phyloP scores from a whole-genome alignment of 2,329 filamentous ascomycete genomes.

The Pyricularia sp. region DNA sequence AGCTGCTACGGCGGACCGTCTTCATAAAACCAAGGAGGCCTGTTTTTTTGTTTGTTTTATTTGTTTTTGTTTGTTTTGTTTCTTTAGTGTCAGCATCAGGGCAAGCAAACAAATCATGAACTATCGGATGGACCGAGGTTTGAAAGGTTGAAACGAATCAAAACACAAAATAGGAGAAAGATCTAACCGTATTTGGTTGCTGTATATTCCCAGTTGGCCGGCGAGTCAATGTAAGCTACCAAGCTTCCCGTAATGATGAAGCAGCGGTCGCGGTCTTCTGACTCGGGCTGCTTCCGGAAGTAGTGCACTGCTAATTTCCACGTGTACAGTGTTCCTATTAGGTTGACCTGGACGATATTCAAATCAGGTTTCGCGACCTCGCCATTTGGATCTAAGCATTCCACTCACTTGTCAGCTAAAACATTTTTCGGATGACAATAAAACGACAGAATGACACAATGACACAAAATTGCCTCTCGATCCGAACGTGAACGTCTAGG shows the following conservation, averaged over 20 bases:
- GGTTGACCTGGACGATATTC: neutral
- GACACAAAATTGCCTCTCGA: no score
- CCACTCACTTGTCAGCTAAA: neutral
- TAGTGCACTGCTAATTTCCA: constrained; percentile 32
- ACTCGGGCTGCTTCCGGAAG: constrained; percentile 26
- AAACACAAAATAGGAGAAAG: neutral
- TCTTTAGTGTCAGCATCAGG: neutral
- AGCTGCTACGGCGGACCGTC: constrained; percentile 21
- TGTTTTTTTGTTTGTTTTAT: neutral
- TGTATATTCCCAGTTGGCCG: constrained; percentile 27
- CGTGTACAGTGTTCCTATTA: constrained; percentile 19
- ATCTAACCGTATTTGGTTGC: constrained; percentile 28
- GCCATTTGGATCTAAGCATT: neutral
- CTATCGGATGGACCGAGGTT: neutral
- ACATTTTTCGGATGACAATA: no score
- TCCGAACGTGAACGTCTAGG: no score
- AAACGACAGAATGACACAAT: no score
- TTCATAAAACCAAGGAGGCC: constrained; percentile 23
- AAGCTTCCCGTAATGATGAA: constrained; percentile 36
- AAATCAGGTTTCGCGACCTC: neutral
- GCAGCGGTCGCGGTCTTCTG: constrained; percentile 26
- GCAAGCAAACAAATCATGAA: neutral
- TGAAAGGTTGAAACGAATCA: no score
- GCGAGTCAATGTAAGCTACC: constrained; percentile 32
- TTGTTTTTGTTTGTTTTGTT: neutral